A percentile compares a stretch with the other conserved stretches of the same genome.
Conservation (phyloP, 495 filamentous ascomycete genomes). For the Evernia prunastri region DNA sequence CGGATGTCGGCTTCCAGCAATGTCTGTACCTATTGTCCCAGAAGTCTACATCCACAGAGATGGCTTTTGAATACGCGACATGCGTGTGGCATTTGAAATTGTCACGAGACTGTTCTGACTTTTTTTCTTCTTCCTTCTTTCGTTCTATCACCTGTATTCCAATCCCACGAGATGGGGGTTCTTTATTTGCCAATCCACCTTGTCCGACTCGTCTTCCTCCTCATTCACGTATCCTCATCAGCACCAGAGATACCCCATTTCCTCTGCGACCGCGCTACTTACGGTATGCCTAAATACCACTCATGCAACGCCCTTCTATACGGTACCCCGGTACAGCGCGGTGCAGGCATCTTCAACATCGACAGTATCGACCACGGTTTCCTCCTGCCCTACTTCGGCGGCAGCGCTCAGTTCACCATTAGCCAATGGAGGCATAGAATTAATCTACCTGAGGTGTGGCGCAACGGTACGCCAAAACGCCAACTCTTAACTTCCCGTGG, state of each 20-base stretch:
- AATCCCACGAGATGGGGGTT: not conserved
- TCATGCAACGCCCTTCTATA: not conserved
- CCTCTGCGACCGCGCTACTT: not conserved
- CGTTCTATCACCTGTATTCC: not conserved
- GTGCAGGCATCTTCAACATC: not conserved
- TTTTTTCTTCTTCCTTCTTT: not conserved
- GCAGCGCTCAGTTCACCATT: not conserved
- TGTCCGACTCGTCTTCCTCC: not conserved
- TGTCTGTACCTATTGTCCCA: not conserved
- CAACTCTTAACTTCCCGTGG: not conserved
- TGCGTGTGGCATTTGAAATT: not conserved
- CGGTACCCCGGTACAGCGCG: not conserved
- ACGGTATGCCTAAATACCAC: not conserved
- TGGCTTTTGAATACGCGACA: not conserved
- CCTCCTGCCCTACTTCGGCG: not conserved
- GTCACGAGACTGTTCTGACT: not conserved
- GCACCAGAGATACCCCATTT: not conserved
- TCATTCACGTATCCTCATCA: not conserved
- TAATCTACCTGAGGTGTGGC: not conserved
- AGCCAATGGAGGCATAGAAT: not conserved
- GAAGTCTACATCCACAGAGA: not conserved
- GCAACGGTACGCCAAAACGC: not conserved
- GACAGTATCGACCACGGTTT: not conserved
- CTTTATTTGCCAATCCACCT: not conserved
- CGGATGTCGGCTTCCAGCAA: not conserved